A percentile compares a stretch with the other conserved stretches of the same genome.
Evolutionary conservation across 2,329 filamentous ascomycete species (phyloP).

Genomic region (Diplocarpon mali): DNA sequence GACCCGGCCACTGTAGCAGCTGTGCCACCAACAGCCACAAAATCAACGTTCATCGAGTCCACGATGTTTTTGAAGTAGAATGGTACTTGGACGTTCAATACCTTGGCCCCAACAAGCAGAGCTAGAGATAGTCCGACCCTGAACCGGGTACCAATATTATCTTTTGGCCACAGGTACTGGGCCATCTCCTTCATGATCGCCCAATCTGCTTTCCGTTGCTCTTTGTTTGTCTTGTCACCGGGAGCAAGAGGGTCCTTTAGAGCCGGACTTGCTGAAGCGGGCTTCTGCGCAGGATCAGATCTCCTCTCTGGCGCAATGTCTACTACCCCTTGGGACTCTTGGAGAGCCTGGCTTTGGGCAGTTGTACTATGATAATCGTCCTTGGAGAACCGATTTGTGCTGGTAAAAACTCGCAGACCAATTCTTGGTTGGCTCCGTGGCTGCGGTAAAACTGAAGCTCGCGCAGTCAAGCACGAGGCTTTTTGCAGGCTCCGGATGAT

Average conservation of each 20-base stretch:
- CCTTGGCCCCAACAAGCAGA: conserved; percentile 80
- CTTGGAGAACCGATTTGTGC: conserved; percentile 15
- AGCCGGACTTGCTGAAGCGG: conserved; percentile 10
- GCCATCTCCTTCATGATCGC: conserved; percentile 98
- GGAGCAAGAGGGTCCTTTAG: conserved; percentile 47
- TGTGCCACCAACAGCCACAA: conserved; percentile 75
- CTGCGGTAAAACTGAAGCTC: conserved; percentile 15
- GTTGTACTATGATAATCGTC: conserved; percentile 15
- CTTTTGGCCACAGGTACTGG: conserved; percentile 90
- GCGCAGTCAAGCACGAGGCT: conserved; percentile 22
- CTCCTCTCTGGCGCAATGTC: conserved; percentile 14
- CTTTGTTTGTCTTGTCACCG: conserved; percentile 60
- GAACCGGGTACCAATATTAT: conserved; percentile 69
- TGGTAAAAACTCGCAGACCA: conserved; percentile 24
- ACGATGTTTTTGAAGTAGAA: conserved; percentile 99
- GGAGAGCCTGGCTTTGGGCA: conserved; percentile 16
- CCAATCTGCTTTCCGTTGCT: conserved; percentile 96
- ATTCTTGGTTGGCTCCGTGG: conserved; percentile 16
- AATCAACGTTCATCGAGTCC: conserved; percentile 94
- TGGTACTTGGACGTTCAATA: conserved; percentile 93
- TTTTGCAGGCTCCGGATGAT: conserved; percentile 21
- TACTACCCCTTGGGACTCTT: conserved; percentile 14
- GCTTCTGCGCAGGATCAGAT: conserved; percentile 19
- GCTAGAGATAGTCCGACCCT: conserved; percentile 77
- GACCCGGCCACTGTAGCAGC: conserved; percentile 81